These are phyloP conservation scores for Aspergillus leporis DNA, from an alignment of 495 filamentous ascomycete species.

Conservation along the genomic window DNA sequence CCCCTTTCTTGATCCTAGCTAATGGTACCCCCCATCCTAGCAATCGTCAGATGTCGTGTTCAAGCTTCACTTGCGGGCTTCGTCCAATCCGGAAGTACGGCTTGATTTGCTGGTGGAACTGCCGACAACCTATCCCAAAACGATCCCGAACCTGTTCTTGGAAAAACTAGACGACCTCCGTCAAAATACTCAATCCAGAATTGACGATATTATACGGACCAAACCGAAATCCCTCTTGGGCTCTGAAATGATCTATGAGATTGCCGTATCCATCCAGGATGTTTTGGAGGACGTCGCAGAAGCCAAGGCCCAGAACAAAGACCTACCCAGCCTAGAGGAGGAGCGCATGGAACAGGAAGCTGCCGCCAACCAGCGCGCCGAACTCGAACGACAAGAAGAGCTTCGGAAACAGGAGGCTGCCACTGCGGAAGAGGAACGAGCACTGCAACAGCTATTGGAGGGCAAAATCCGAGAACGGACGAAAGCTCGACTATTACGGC, in stretches of 20 bases:
- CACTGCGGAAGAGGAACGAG: slow-evolving; percentile 69
- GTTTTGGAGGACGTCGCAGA: slow-evolving; percentile 84
- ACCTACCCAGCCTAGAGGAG: slow-evolving; percentile 85
- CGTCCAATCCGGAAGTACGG: slow-evolving; percentile 63
- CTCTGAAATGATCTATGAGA: slow-evolving; percentile 86
- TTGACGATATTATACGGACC: slow-evolving; percentile 66
- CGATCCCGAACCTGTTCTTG: slow-evolving; percentile 71
- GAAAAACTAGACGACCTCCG: slow-evolving; percentile 61
- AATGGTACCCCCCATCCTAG: slow-evolving; percentile 25
- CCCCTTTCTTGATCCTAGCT: background rate
- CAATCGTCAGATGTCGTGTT: slow-evolving; percentile 79
- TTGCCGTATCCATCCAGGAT: slow-evolving; percentile 81
- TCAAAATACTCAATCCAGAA: slow-evolving; percentile 62
- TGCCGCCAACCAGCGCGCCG: slow-evolving; percentile 53
- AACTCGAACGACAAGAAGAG: slow-evolving; percentile 54
- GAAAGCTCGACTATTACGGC: slow-evolving; percentile 38
- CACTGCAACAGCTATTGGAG: slow-evolving; percentile 71
- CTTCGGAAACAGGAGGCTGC: slow-evolving; percentile 55
- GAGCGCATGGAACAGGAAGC: slow-evolving; percentile 74
- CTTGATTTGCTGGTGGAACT: slow-evolving; percentile 69
- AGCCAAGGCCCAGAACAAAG: slow-evolving; percentile 65
- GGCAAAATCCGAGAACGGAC: slow-evolving; percentile 64
- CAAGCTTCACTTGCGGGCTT: slow-evolving; percentile 72
- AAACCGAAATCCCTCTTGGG: slow-evolving; percentile 73
- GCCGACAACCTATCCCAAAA: slow-evolving; percentile 92